These are phyloP conservation scores for Penicillium egyptiacum DNA, from an alignment of 495 filamentous ascomycete genomes.

Conservation along the genomic window DNA sequence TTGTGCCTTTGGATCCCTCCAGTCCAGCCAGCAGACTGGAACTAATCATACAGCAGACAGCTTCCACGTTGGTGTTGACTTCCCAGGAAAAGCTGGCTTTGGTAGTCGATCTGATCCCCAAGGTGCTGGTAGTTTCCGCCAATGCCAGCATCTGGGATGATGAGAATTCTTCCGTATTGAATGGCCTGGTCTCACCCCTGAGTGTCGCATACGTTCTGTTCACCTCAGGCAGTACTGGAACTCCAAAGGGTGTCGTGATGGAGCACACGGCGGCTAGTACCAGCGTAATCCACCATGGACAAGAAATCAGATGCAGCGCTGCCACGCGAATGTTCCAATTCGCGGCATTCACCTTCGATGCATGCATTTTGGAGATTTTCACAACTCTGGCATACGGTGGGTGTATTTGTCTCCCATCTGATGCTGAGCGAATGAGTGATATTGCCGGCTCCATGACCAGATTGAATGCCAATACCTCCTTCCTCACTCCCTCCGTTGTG, in stretches of 20 bases:
- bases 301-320: not conserved
- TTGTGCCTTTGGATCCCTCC: constrained; percentile 17
- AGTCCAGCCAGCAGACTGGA: not conserved
- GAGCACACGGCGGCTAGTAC: constrained; percentile 35
- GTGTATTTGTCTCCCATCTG: constrained; percentile 50
- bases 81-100: not conserved
- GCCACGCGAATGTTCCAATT: constrained; percentile 35
- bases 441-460: not conserved
- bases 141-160: not conserved
- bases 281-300: not conserved
- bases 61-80: not conserved
- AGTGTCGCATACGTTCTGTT: constrained; percentile 32
- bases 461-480: not conserved
- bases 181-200: constrained; percentile 14
- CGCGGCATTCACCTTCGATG: constrained; percentile 42
- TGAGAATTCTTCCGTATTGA: not conserved
- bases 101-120: not conserved
- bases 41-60: not conserved
- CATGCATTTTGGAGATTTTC: constrained; percentile 35
- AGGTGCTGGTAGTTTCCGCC: not conserved
- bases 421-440: constrained; percentile 32
- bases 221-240: constrained; percentile 37
- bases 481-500: constrained; percentile 1
- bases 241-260: constrained; percentile 43
- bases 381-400: constrained; percentile 43